Percentiles rank a stretch among this genome's conserved stretches.
phyloP scores from a whole-genome alignment of 2,329 filamentous ascomycete genomes.

The Colletotrichum spaethianum region DNA sequence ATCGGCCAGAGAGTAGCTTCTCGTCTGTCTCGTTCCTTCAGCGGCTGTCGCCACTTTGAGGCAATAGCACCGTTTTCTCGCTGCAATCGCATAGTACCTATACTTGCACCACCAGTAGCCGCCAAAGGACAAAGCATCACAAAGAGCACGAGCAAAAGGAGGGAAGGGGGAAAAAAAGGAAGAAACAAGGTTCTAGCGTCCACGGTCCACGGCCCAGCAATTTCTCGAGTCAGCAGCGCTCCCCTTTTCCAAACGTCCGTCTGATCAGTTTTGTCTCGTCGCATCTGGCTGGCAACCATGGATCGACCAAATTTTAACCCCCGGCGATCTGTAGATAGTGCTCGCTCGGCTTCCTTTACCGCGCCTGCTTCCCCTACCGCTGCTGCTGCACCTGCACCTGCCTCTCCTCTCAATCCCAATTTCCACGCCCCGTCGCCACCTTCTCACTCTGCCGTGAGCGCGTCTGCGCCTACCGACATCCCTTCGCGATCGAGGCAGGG shows the following conservation, averaged over 20 bases:
- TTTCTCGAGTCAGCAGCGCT: slow-evolving; percentile 34
- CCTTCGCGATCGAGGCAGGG: slow-evolving; percentile 41
- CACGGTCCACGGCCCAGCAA: slow-evolving; percentile 3
- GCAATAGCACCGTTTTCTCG: not conserved
- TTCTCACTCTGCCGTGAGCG: slow-evolving; percentile 14
- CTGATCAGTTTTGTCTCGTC: slow-evolving; percentile 23
- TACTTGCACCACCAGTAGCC: not conserved
- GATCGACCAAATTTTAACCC: slow-evolving; percentile 46
- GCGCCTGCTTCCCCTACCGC: slow-evolving; percentile 21
- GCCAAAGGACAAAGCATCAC: slow-evolving; percentile 14
- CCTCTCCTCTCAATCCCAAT: slow-evolving; percentile 32
- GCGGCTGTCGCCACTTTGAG: not conserved
- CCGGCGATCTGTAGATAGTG: slow-evolving; percentile 44
- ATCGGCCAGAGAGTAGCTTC: not conserved
- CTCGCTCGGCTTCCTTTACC: slow-evolving; percentile 36
- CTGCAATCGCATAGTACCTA: not conserved
- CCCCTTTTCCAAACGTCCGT: not conserved
- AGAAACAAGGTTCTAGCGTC: slow-evolving; percentile 29
- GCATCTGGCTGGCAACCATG: slow-evolving; percentile 39
- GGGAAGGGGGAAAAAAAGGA: not conserved
- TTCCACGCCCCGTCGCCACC: slow-evolving; percentile 13
- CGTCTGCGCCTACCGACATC: slow-evolving; percentile 20
- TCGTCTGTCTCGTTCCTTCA: not conserved
- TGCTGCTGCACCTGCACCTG: slow-evolving; percentile 42
- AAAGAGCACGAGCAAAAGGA: slow-evolving; percentile 15